Base-by-base conservation (phyloP, 208 protist genomes). In the Trypanosomatidae sp. region DNA sequence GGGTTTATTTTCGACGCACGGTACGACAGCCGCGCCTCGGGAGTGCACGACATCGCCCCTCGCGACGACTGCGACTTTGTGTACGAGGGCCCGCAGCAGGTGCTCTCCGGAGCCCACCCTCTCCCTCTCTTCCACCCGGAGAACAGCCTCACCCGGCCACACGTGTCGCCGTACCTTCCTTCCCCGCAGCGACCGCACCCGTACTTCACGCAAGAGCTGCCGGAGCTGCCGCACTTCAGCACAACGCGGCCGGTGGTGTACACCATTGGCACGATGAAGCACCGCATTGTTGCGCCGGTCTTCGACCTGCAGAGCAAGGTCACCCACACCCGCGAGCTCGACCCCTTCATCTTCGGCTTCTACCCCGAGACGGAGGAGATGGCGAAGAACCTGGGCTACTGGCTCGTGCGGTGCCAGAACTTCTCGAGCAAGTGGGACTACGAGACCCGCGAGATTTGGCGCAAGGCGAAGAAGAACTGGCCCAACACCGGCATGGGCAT, bases 401-500 rank as follows among this genome's bases (percentile, higher is more conserved):
- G 93, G 91, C 78, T 95, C 47, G 90, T 93, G 36, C 89, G 93
- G 12, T 95, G 90, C 71, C 91, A 92, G 58, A 95, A 96, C 74
- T 97, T 91, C 73, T 86, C 84, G 19, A 88, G 87, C 79, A 87
- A 88, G 78, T 97, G 91, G 90, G 93, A 97, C 70, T 95, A 95
- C 76, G 90, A 96, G 62, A 90, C 76, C 36, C 89, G 91, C 0
- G 93, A 97, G 76, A 95, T 97, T 74, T 97, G 90, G 89, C 81
- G 91, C 36, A 88, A 88, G 66, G 90, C 91, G 17, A 95, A 95
- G 80, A 97, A 97, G 74, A 95, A 97, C 69, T 97, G 93, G 91
- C 90, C 93, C 2, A 95, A 94, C 73, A 96, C 93, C 19, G 93
- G 93, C 33, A 93, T 94, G 83, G 93, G 93, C 67, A 94, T 97